These are phyloP conservation scores for Mimosa bimucronata DNA, from an alignment of 306 rosid species.

Conservation along the genomic window DNA sequence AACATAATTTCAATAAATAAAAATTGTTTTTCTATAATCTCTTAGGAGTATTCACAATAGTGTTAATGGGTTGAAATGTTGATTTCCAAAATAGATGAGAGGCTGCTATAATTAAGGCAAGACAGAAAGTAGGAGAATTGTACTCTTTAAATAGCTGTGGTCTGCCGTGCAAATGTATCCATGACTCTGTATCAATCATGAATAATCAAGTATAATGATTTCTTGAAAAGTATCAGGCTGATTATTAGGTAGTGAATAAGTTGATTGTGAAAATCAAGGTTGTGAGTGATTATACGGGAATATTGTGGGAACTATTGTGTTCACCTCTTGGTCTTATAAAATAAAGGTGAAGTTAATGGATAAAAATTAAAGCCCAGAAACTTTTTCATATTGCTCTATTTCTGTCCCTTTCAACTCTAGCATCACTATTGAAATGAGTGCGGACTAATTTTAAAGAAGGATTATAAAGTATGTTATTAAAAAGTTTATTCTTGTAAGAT, in stretches of 20 bases:
- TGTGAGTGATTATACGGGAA: neutral
- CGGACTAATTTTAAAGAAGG: neutral
- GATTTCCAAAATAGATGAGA: neutral
- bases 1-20: too few relatives aligned
- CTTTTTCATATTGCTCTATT: neutral
- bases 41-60: neutral
- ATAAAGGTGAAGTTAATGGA: neutral
- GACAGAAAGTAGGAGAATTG: neutral
- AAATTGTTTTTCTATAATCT: neutral
- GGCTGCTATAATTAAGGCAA: neutral
- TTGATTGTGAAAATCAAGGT: neutral
- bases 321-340: neutral
- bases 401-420: neutral
- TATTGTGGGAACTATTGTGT: neutral
- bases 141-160: neutral
- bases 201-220: neutral
- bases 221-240: neutral
- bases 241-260: neutral
- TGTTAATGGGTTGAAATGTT: neutral
- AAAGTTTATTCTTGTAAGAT: neutral
- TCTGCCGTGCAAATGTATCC: neutral
- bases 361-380: constrained; percentile 5
- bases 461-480: neutral
- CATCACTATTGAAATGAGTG: neutral
- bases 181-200: neutral